A percentile compares a stretch with the other conserved stretches of the same genome.
These are phyloP conservation scores for Skeletonema menzelii DNA, from an alignment of 108 stramenopile genomes.

Conservation along the genomic window DNA sequence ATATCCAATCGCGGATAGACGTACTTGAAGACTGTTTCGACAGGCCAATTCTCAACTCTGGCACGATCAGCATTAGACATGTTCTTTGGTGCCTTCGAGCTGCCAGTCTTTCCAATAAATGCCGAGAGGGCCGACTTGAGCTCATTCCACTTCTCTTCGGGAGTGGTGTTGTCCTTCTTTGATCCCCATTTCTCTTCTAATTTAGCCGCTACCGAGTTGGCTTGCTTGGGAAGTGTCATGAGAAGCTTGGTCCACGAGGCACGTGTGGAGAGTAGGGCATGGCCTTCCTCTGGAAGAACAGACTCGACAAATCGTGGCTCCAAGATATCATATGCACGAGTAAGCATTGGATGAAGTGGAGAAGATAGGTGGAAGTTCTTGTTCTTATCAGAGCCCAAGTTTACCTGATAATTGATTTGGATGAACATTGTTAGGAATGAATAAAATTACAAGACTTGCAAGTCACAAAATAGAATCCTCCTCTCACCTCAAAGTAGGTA, in stretches of 20 bases:
- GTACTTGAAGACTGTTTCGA: constrained; percentile 90
- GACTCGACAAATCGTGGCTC: constrained; percentile 91
- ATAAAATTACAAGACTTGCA: background rate
- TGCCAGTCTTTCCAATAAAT: constrained; percentile 48
- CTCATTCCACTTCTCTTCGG: constrained; percentile 80
- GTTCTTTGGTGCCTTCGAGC: constrained; percentile 47
- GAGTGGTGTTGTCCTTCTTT: constrained; percentile 34
- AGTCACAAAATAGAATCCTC: background rate
- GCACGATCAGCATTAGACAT: constrained; percentile 54
- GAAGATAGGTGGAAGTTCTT: constrained; percentile 60
- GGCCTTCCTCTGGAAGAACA: constrained; percentile 81
- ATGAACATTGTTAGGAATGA: background rate
- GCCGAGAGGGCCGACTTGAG: constrained; percentile 64
- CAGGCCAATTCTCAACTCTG: constrained; percentile 82
- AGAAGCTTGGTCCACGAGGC: constrained; percentile 86
- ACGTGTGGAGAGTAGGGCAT: constrained; percentile 76
- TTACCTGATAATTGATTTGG: constrained; percentile 37
- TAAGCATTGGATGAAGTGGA: constrained; percentile 90
- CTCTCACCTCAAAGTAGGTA: constrained; percentile 92
- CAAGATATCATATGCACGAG: constrained; percentile 81
- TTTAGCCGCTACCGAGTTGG: constrained; percentile 52
- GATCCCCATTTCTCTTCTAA: constrained; percentile 67
- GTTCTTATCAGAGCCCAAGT: constrained; percentile 68
- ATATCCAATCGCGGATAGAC: constrained; percentile 98
- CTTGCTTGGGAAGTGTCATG: constrained; percentile 80